These are phyloP conservation scores for Crassisporium funariophilum DNA, from an alignment of 768 basidiomycete genomes.

Conservation along the genomic window DNA sequence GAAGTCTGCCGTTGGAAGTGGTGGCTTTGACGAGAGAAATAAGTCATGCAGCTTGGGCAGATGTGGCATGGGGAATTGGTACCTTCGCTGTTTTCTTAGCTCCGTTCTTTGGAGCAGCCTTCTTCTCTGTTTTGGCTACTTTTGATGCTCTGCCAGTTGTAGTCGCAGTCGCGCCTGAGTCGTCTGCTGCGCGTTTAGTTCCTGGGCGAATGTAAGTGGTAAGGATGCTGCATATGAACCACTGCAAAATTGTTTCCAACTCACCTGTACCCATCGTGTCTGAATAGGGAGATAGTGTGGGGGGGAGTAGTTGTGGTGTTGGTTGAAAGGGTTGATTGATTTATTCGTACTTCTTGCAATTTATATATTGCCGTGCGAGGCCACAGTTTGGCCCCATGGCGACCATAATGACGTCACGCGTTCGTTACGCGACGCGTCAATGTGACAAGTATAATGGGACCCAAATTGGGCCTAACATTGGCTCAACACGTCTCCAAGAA, in stretches of 20 bases:
- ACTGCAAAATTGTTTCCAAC: background rate
- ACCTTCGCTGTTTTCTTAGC: slow-evolving; percentile 52
- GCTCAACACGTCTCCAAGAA: too few relatives aligned
- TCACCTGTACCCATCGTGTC: background rate
- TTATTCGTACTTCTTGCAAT: slow-evolving; percentile 15
- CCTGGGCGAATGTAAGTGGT: slow-evolving; percentile 16
- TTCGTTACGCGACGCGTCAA: too few relatives aligned
- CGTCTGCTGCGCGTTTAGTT: slow-evolving; percentile 50
- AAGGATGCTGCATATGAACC: background rate
- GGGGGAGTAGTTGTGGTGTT: too few relatives aligned
- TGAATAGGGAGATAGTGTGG: background rate
- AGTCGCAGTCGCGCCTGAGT: slow-evolving; percentile 23
- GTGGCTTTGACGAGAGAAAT: slow-evolving; percentile 33
- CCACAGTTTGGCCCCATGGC: slow-evolving; percentile 13
- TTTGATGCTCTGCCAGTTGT: slow-evolving; percentile 50
- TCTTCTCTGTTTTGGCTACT: slow-evolving; percentile 47
- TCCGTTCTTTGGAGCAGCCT: slow-evolving; percentile 20
- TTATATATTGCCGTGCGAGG: slow-evolving; percentile 10
- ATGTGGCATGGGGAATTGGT: slow-evolving; percentile 12
- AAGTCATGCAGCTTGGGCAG: slow-evolving; percentile 5
- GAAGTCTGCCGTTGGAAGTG: slow-evolving; percentile 53
- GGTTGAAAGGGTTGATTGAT: too few relatives aligned
- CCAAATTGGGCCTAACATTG: too few relatives aligned
- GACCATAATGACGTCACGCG: slow-evolving; percentile 24
- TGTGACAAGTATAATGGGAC: too few relatives aligned